Evolutionary conservation across 2,329 filamentous ascomycete species (phyloP), one percentile per base, ranked within the genome.

Genomic region (Pestalotiopsis sp.): DNA sequence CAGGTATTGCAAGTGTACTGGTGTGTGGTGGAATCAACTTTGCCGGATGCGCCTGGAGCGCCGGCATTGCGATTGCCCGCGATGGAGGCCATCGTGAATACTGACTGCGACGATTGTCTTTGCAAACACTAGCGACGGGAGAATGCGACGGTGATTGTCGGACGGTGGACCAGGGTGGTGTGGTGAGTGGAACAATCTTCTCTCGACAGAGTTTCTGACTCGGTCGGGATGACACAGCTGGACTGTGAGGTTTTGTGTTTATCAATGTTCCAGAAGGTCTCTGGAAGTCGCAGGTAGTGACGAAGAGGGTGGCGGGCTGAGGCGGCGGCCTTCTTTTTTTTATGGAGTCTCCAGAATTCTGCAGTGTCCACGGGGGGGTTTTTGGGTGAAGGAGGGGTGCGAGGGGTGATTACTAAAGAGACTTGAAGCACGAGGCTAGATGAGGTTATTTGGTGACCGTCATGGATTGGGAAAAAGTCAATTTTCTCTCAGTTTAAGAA

Each of bases 1-100:
- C 96, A 99, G 69, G 95, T 96, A 82, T 98, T 99, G 90, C 96
- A 99, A 68, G 95, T 98, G 83, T 95, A 99, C 1, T 96, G 95
- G 79, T 98, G 94, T 31, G 91, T 86, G 20, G 59, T 36, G 9
- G 59, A 20, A 58, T 81, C 76, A 66, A 75, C 73, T 65, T 71
- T 76, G 14, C 71, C 61, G 20, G 71, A 61, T 52, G 73, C 73
- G 73, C 76, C 66, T 73, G 72, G 62, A 75, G 72, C 68, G 41
- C 74, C 70, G 65, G 70, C 70, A 62, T 40, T 62, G 59, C 59
- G 59, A 62, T 36, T 82, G 57, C 78, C 79, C 45, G 80, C 75
- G 67, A 85, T 82, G 11, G 84, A 85, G 70, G 87, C 83, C 88
- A 90, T 90, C 69, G 69, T 79, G 66, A 66, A 17, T 27, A 36